phyloP scores from a whole-genome alignment of 345 rosid species.

The Punica granatum region DNA sequence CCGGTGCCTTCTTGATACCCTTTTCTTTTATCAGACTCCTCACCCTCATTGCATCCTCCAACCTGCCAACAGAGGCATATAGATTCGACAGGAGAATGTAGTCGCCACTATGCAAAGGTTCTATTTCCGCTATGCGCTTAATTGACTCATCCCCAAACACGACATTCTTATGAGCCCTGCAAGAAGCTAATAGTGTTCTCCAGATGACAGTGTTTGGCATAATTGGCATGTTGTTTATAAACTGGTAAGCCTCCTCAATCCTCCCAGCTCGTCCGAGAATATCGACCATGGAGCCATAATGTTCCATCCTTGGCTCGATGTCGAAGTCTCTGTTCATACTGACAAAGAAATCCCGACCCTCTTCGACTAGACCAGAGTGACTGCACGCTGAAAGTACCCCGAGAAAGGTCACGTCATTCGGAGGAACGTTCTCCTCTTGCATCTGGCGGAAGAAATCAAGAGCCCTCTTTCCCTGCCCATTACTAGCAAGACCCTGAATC shows the following conservation, averaged over 20 bases:
- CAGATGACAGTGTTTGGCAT: slow-evolving; percentile 34
- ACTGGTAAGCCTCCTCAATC: slow-evolving; percentile 33
- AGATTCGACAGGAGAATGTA: slow-evolving; percentile 28
- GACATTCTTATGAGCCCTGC: slow-evolving; percentile 33
- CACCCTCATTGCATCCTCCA: slow-evolving; percentile 26
- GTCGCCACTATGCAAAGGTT: slow-evolving; percentile 37
- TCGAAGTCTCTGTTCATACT: slow-evolving; percentile 30
- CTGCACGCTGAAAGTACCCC: slow-evolving; percentile 33
- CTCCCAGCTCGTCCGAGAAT: slow-evolving; percentile 39
- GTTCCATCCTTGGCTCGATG: slow-evolving; percentile 25
- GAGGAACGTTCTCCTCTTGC: slow-evolving; percentile 19
- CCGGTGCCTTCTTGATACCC: slow-evolving; percentile 28
- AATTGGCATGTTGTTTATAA: slow-evolving; percentile 34
- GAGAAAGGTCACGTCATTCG: slow-evolving; percentile 31
- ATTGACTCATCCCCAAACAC: slow-evolving; percentile 25
- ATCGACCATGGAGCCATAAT: slow-evolving; percentile 37
- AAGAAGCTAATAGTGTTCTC: slow-evolving; percentile 39
- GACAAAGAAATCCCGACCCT: slow-evolving; percentile 22
- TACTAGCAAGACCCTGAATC: slow-evolving; percentile 36
- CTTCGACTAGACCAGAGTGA: slow-evolving; percentile 27
- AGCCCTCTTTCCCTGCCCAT: slow-evolving; percentile 33
- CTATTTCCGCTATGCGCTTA: slow-evolving; percentile 20
- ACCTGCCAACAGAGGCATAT: slow-evolving; percentile 28
- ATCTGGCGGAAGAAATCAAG: slow-evolving; percentile 22
- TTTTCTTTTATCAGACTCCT: slow-evolving; percentile 29